Evolutionary conservation across 164 flowering plant species (phyloP).

Genomic region (Sedum album): DNA sequence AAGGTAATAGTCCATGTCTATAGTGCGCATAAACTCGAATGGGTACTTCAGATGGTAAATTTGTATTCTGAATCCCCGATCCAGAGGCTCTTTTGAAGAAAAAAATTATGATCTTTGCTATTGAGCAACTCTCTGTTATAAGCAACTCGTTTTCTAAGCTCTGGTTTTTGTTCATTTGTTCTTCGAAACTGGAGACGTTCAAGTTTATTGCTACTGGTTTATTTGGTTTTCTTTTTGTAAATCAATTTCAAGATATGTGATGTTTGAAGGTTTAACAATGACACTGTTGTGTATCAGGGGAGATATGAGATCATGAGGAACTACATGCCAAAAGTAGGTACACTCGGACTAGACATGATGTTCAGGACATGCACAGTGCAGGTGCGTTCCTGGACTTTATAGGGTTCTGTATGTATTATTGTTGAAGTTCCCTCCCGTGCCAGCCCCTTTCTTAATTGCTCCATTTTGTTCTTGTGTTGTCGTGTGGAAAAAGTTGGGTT

Average conservation of each 20-base stretch:
- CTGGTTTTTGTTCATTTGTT: neutral
- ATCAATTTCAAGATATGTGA: neutral
- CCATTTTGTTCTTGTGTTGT: neutral
- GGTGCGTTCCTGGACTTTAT: slow-evolving; percentile 32
- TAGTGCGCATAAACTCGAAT: too few species aligned
- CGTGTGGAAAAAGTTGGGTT: neutral
- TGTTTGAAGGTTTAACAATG: neutral
- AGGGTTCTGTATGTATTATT: neutral
- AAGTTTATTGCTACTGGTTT: neutral
- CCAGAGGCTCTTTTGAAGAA: neutral
- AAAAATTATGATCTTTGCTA: neutral
- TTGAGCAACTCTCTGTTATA: too few species aligned
- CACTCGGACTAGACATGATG: slow-evolving; percentile 98
- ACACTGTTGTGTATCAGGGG: slow-evolving; percentile 51
- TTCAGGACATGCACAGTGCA: slow-evolving; percentile 98
- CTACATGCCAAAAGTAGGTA: slow-evolving; percentile 96
- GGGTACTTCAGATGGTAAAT: too few species aligned
- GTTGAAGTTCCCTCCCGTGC: neutral
- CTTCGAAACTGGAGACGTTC: neutral
- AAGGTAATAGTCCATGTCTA: slow-evolving; percentile 39
- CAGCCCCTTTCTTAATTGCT: neutral
- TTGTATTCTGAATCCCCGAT: neutral
- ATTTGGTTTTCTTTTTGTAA: neutral
- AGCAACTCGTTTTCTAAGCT: neutral
- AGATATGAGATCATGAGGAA: slow-evolving; percentile 91